Evolutionary conservation across 2,329 filamentous ascomycete species (phyloP).

Genomic region (Calonectria crousiana): DNA sequence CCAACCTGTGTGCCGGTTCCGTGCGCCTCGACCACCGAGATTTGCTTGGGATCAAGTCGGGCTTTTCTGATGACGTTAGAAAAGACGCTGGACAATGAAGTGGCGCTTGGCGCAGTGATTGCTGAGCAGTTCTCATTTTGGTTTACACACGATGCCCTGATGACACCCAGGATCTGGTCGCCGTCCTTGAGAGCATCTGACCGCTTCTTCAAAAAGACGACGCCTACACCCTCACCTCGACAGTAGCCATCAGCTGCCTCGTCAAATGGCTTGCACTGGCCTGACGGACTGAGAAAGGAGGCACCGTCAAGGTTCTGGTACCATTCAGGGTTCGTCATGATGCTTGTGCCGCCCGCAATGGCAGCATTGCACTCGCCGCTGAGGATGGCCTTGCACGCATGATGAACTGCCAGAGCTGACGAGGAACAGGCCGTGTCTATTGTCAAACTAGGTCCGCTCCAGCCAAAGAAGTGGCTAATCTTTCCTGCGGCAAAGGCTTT

Average conservation of each 20-base stretch:
- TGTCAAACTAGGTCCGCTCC: slow-evolving; percentile 50
- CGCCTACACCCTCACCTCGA: slow-evolving; percentile 60
- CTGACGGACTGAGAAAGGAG: slow-evolving; percentile 41
- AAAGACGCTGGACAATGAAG: background rate
- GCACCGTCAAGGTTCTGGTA: slow-evolving; percentile 34
- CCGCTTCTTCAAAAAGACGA: slow-evolving; percentile 62
- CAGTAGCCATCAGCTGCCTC: slow-evolving; percentile 62
- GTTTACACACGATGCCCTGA: slow-evolving; percentile 53
- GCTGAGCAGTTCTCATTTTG: slow-evolving; percentile 53
- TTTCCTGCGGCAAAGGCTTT: slow-evolving; percentile 48
- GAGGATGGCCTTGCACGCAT: slow-evolving; percentile 45
- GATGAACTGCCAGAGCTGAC: slow-evolving; percentile 50
- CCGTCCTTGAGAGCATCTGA: slow-evolving; percentile 59
- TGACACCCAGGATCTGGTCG: slow-evolving; percentile 57
- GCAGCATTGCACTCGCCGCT: slow-evolving; percentile 48
- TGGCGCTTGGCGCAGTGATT: background rate
- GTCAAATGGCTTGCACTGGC: slow-evolving; percentile 50
- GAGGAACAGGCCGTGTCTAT: slow-evolving; percentile 56
- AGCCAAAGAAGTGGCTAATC: slow-evolving; percentile 52
- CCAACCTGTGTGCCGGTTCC: background rate
- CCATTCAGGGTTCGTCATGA: slow-evolving; percentile 41
- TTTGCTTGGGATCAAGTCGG: background rate
- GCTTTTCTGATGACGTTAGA: background rate
- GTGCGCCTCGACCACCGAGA: background rate
- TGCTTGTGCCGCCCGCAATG: slow-evolving; percentile 54